Evolutionary conservation across 495 filamentous ascomycete species (phyloP).

Genomic region (Entonaema liquescens): DNA sequence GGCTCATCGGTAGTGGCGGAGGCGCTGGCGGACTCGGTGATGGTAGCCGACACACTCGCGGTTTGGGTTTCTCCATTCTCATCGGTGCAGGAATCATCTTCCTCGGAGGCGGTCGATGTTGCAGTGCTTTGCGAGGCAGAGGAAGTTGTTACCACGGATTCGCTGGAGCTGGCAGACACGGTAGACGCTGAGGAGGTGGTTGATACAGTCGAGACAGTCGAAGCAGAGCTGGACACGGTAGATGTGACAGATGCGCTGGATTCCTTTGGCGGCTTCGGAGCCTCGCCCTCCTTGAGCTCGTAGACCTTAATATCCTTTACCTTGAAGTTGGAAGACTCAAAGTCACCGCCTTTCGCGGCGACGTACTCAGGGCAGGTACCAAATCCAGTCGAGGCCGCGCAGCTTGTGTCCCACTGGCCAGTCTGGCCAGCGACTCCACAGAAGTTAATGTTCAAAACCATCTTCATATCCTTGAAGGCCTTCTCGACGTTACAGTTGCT

Average conservation of each 20-base stretch:
- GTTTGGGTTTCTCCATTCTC: conserved; percentile 17
- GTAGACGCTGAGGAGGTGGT: neutral
- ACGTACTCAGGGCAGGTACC: conserved; percentile 66
- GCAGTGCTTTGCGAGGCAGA: conserved; percentile 11
- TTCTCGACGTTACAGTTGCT: conserved; percentile 54
- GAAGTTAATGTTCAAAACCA: conserved; percentile 60
- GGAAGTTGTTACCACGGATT: conserved; percentile 18
- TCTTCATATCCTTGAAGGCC: conserved; percentile 56
- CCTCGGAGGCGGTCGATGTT: conserved; percentile 16
- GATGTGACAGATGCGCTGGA: conserved; percentile 37
- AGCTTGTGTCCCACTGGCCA: conserved; percentile 37
- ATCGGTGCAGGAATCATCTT: conserved; percentile 27
- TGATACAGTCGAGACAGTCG: conserved; percentile 5
- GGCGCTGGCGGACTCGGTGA: conserved; percentile 13
- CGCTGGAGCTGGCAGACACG: conserved; percentile 1
- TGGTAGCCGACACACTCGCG: conserved; percentile 20
- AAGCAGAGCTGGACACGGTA: conserved; percentile 9
- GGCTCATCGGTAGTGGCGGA: neutral
- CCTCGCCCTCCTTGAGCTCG: conserved; percentile 32
- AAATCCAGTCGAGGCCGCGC: conserved; percentile 28
- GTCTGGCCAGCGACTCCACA: conserved; percentile 57
- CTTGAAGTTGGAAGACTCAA: conserved; percentile 65
- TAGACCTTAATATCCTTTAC: conserved; percentile 64
- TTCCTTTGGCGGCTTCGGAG: conserved; percentile 45
- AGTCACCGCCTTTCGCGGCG: conserved; percentile 63